phyloP scores from a whole-genome alignment of 495 filamentous ascomycete species.

The Talaromyces liani region DNA sequence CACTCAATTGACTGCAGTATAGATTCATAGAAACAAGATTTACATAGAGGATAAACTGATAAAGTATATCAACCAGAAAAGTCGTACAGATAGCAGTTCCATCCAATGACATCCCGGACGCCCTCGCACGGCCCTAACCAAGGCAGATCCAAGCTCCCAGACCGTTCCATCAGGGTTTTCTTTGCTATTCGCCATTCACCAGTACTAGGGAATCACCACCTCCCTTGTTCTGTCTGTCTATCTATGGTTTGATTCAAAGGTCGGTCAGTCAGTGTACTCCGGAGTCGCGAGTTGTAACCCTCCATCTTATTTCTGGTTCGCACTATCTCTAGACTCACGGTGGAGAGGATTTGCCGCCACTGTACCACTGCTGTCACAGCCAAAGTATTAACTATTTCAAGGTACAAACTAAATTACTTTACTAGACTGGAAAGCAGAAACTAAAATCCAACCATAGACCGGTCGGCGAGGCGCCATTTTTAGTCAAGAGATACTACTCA shows the following conservation, averaged over 20 bases:
- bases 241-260: neutral
- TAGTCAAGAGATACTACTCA: neutral
- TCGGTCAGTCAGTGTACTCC: neutral
- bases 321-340: neutral
- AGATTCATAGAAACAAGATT: neutral
- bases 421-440: neutral
- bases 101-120: neutral
- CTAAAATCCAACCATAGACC: neutral
- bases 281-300: neutral
- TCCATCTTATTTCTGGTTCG: neutral
- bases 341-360: neutral
- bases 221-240: neutral
- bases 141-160: constrained; percentile 4
- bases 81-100: neutral
- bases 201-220: no score
- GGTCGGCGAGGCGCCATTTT: neutral
- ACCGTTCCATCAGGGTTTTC: neutral
- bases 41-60: neutral
- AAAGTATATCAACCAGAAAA: neutral
- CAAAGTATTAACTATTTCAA: neutral
- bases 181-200: neutral
- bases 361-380: neutral
- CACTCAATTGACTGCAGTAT: no score
- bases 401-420: neutral
- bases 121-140: constrained; percentile 1